These are phyloP conservation scores for Eimeria falciformis DNA, from an alignment of 169 alveolate genomes.

Conservation along the genomic window DNA sequence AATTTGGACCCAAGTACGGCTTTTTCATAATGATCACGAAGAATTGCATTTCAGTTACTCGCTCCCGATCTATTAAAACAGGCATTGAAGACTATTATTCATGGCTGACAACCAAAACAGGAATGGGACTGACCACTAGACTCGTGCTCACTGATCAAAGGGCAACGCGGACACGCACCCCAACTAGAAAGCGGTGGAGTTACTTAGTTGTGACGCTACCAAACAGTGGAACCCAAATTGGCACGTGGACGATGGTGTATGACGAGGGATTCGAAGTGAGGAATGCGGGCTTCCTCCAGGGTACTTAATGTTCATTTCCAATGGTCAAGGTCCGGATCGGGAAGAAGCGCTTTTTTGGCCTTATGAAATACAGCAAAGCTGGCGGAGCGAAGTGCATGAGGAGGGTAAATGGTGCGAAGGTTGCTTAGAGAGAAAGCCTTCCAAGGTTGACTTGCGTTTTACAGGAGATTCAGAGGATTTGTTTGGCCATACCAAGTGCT, in stretches of 20 bases:
- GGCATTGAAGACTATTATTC: slow-evolving; percentile 36
- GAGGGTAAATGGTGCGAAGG: slow-evolving; percentile 50
- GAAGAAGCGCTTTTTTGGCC: slow-evolving; percentile 51
- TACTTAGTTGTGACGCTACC: slow-evolving; percentile 74
- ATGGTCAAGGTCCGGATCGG: slow-evolving; percentile 44
- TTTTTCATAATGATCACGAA: not conserved
- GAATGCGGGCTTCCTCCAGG: not conserved
- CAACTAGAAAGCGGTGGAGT: slow-evolving; percentile 52
- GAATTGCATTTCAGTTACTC: not conserved
- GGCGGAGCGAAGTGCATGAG: slow-evolving; percentile 75
- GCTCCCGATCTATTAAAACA: not conserved
- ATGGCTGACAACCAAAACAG: slow-evolving; percentile 14
- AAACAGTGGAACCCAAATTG: slow-evolving; percentile 40
- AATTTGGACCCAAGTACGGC: slow-evolving; percentile 67
- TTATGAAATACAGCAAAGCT: slow-evolving; percentile 77
- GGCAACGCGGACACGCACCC: not conserved
- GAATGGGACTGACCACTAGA: slow-evolving; percentile 4
- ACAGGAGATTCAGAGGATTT: slow-evolving; percentile 82
- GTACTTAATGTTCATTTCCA: not conserved
- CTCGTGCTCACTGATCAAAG: slow-evolving; percentile 39
- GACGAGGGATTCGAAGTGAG: slow-evolving; percentile 89
- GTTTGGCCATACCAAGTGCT: slow-evolving; percentile 81
- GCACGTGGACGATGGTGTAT: slow-evolving; percentile 89
- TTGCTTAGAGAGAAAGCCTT: not conserved
- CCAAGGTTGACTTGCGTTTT: not conserved